Conservation (phyloP, 139 green algal genomes). For the Raphidocelis subcapitata region DNA sequence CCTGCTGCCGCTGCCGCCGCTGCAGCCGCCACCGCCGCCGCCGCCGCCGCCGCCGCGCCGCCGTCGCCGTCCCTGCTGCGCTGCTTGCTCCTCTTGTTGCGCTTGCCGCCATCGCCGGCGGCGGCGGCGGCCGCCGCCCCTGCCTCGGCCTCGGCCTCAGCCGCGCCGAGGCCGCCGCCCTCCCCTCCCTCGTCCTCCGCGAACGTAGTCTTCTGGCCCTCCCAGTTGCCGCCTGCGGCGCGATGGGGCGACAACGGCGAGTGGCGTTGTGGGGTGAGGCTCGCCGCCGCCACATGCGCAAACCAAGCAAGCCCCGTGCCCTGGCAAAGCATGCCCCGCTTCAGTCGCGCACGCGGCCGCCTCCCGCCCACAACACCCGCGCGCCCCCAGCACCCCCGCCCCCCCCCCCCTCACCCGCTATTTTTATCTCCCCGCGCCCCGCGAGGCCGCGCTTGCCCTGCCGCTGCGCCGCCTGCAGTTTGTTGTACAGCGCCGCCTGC, state of each 20-base stretch:
- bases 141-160: neutral
- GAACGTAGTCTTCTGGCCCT: conserved; percentile 71
- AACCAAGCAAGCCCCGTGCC: too few species aligned
- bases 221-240: conserved; percentile 60
- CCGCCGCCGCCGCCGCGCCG: neutral
- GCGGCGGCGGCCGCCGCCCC: neutral
- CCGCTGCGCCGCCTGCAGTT: conserved; percentile 36
- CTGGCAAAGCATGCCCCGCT: too few species aligned
- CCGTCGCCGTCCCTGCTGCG: neutral
- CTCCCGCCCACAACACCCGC: too few species aligned
- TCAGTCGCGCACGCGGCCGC: too few species aligned
- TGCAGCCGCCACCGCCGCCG: neutral
- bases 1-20: neutral
- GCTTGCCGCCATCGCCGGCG: conserved; percentile 3
- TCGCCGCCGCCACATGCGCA: too few species aligned
- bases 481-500: conserved; percentile 57
- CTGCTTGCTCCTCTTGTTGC: neutral
- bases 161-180: neutral
- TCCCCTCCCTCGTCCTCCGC: conserved; percentile 46
- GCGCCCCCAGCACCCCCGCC: too few species aligned
- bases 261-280: too few species aligned
- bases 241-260: neutral
- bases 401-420: conserved; percentile 26
- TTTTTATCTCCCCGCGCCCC: conserved; percentile 42
- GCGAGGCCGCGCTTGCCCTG: conserved; percentile 45